Percentiles rank a stretch among this genome's conserved stretches.
phyloP scores from a whole-genome alignment of 371 early-diverging fungal genomes.

The Coemansia sp. region DNA sequence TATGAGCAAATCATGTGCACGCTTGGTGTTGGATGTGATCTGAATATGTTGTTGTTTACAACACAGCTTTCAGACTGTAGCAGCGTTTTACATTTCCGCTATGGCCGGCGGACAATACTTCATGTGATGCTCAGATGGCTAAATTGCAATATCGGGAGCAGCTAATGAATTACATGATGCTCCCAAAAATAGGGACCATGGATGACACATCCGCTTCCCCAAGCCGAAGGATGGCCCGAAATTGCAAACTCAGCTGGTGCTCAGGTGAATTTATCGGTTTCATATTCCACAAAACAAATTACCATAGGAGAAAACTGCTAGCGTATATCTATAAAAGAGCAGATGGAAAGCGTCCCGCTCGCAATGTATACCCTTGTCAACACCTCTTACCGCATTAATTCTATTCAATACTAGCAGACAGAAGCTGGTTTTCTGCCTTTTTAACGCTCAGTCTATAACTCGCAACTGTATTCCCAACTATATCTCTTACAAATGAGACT shows the following conservation, averaged over 20 bases:
- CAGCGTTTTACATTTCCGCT: background rate
- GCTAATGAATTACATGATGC: slow-evolving; percentile 11
- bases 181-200: slow-evolving; percentile 3
- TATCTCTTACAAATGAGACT: background rate
- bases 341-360: background rate
- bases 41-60: background rate
- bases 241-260: slow-evolving; percentile 15
- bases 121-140: slow-evolving; percentile 12
- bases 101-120: background rate
- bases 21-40: background rate
- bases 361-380: background rate
- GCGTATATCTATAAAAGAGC: background rate
- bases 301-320: background rate
- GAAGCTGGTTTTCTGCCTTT: slow-evolving; percentile 6
- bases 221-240: slow-evolving; percentile 12
- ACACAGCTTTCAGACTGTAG: background rate
- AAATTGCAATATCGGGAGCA: slow-evolving; percentile 10
- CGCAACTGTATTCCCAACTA: background rate
- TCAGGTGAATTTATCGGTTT: slow-evolving; percentile 3
- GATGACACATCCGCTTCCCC: slow-evolving; percentile 1
- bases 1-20: background rate
- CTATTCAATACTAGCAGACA: slow-evolving; percentile 1
- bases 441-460: background rate
- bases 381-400: background rate
- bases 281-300: background rate